Percentiles rank a stretch among this genome's conserved stretches.
Evolutionary conservation across 225 moss, liverwort and hornwort species (phyloP).

Genomic region (Antitrichia curtipendula): DNA sequence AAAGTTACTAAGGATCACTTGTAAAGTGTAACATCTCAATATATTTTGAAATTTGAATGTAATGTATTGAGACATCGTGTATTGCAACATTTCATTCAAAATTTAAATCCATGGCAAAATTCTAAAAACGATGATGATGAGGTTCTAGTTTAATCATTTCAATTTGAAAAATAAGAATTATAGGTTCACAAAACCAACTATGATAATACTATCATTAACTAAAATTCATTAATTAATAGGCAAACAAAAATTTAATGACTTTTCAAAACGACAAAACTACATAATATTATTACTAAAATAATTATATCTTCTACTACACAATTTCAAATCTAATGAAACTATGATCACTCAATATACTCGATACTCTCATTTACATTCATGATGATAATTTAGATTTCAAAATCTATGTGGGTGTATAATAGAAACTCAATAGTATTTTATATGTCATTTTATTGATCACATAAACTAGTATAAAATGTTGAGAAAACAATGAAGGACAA

Average conservation of each 20-base stretch:
- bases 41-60: background rate
- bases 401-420: background rate
- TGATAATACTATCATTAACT: background rate
- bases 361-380: background rate
- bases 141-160: background rate
- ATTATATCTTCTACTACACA: background rate
- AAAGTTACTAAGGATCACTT: background rate
- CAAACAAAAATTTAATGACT: background rate
- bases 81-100: background rate
- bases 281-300: background rate
- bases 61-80: background rate
- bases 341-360: rapidly evolving
- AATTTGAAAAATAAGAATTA: background rate
- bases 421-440: too few relatives aligned
- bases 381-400: background rate
- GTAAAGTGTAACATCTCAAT: background rate
- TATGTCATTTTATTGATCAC: too few relatives aligned
- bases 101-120: background rate
- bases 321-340: background rate
- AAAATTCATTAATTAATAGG: background rate
- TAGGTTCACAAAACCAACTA: background rate
- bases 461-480: background rate
- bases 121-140: background rate
- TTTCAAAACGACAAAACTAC: background rate
- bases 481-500: background rate